These are phyloP conservation scores for Neobulgaria alba DNA, from an alignment of 2,329 filamentous ascomycete species.

Conservation along the genomic window DNA sequence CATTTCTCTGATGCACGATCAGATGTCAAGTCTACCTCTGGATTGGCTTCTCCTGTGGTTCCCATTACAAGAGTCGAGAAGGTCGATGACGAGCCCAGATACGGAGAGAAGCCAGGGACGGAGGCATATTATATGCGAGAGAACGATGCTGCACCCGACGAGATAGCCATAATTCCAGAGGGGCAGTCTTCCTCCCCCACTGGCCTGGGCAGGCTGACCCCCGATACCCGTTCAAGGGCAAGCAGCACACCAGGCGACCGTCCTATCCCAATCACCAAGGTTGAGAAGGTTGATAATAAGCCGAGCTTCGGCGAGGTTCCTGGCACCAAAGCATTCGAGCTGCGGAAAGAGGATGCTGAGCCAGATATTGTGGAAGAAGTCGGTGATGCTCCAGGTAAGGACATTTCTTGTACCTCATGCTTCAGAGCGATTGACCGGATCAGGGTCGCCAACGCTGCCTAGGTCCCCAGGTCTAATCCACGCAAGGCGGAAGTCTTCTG, in stretches of 20 bases:
- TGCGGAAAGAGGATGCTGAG: conserved; percentile 47
- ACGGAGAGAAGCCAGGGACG: conserved; percentile 55
- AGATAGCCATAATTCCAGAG: conserved; percentile 39
- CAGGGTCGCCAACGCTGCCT: conserved; percentile 47
- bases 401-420: conserved; percentile 16
- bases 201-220: conserved; percentile 13
- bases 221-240: conserved; percentile 20
- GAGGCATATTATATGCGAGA: conserved; percentile 47
- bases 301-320: conserved; percentile 53
- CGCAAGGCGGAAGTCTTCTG: conserved; percentile 29
- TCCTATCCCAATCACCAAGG: conserved; percentile 49
- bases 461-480: conserved; percentile 38
- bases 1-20: conserved; percentile 62
- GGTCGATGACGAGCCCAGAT: conserved; percentile 47
- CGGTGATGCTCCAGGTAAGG: conserved; percentile 49
- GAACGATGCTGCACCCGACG: conserved; percentile 50
- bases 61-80: conserved; percentile 52
- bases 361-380: conserved; percentile 49
- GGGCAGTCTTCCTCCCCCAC: conserved; percentile 3
- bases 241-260: conserved; percentile 26
- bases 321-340: conserved; percentile 47
- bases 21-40: conserved; percentile 34
- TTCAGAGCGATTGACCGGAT: conserved; percentile 50
- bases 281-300: conserved; percentile 49
- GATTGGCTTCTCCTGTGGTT: conserved; percentile 38